Percentiles rank a stretch among this genome's conserved stretches.
phyloP scores from a whole-genome alignment of 768 basidiomycete genomes.

The Lepiota brunneoincarnata region DNA sequence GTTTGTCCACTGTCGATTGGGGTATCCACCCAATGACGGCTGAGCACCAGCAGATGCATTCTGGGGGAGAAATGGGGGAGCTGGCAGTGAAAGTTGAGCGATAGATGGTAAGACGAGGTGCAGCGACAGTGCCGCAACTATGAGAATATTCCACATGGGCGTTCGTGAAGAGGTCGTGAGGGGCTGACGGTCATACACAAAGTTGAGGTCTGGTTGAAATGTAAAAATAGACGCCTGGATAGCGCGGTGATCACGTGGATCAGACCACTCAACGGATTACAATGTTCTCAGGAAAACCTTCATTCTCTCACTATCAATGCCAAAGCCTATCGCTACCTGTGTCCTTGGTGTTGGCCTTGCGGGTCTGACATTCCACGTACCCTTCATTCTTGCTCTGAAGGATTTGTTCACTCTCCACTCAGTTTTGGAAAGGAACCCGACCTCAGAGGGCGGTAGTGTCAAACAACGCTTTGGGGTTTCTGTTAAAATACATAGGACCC shows the following conservation, averaged over 20 bases:
- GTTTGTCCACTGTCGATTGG: slow-evolving; percentile 81
- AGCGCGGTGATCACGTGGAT: not conserved
- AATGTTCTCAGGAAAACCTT: too few species aligned
- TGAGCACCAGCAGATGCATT: slow-evolving; percentile 53
- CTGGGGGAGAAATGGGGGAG: slow-evolving; percentile 64
- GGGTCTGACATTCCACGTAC: slow-evolving; percentile 77
- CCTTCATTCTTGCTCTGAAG: slow-evolving; percentile 72
- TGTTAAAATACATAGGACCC: slow-evolving; percentile 52
- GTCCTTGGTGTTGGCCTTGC: slow-evolving; percentile 77
- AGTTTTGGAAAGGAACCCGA: slow-evolving; percentile 74
- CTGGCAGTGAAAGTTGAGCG: slow-evolving; percentile 64
- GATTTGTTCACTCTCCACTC: slow-evolving; percentile 67
- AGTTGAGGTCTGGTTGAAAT: slow-evolving; percentile 12
- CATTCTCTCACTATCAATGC: slow-evolving; percentile 20
- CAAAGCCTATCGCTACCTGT: slow-evolving; percentile 60
- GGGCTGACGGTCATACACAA: slow-evolving; percentile 15
- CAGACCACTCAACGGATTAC: not conserved
- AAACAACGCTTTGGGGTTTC: slow-evolving; percentile 60
- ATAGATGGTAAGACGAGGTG: slow-evolving; percentile 19
- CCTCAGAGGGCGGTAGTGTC: slow-evolving; percentile 58
- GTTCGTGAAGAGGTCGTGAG: slow-evolving; percentile 14
- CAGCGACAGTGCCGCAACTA: slow-evolving; percentile 23
- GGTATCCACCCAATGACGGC: slow-evolving; percentile 38
- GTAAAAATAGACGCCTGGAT: slow-evolving; percentile 1
- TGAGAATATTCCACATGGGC: slow-evolving; percentile 22